phyloP scores from a whole-genome alignment of 1,284 basidiomycete species.

The Coniophora puteana region DNA sequence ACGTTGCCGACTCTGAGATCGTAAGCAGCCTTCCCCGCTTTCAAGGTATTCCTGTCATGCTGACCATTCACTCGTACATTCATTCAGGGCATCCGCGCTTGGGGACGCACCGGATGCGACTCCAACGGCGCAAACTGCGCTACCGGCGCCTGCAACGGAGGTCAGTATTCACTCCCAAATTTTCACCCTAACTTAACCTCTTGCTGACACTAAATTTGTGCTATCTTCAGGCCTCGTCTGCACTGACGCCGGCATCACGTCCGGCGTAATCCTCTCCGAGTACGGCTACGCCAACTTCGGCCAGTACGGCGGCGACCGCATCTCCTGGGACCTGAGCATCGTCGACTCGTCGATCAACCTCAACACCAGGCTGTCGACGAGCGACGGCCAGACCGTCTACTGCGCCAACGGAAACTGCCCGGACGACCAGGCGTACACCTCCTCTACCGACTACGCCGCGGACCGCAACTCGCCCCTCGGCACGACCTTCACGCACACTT shows the following conservation, averaged over 20 bases:
- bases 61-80: slow-evolving; percentile 15
- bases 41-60: slow-evolving; percentile 15
- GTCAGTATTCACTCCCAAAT: too few species aligned
- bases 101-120: too few species aligned
- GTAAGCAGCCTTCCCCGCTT: neutral
- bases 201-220: too few species aligned
- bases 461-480: too few species aligned
- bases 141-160: slow-evolving; percentile 9
- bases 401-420: slow-evolving; percentile 10
- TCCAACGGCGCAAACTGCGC: too few species aligned
- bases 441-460: slow-evolving; percentile 17
- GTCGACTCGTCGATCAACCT: slow-evolving; percentile 10
- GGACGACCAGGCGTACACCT: slow-evolving; percentile 11
- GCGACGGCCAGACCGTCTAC: slow-evolving; percentile 12
- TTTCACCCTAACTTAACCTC: too few species aligned
- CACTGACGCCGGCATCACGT: slow-evolving; percentile 15
- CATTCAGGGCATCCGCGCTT: too few species aligned
- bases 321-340: slow-evolving; percentile 12
- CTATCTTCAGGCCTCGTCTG: slow-evolving; percentile 9
- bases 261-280: too few species aligned
- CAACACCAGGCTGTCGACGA: slow-evolving; percentile 8
- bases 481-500: too few species aligned
- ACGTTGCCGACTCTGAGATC: slow-evolving; percentile 2
- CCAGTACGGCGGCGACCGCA: slow-evolving; percentile 13
- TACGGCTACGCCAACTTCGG: slow-evolving; percentile 14